Base-by-base conservation (phyloP, 192 early-diverging fungal genomes). In the Entomortierella beljakovae region DNA sequence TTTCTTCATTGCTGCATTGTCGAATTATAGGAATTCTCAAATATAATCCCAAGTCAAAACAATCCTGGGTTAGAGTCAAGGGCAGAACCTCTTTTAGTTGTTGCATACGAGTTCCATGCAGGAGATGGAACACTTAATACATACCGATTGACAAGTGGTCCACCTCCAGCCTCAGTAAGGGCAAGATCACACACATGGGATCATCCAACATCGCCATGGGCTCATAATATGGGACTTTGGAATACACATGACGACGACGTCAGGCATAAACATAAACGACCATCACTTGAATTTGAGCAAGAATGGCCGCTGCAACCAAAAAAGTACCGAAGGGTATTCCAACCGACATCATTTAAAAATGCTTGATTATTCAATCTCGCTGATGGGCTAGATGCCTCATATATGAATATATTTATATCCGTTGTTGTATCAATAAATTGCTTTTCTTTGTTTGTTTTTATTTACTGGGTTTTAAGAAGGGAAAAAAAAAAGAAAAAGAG, bases 171-270 rank as follows among this genome's bases (percentile, higher is more conserved):
- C 6, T 72, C 61, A 34, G 70, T 63, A 6, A 67, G 72, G 28
- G 63, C 64, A 0, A 59, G 72, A 49, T 65, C 72, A 26, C 66
- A 75, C 23, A 75, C 72, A 0, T 75, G 72, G 72, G 72, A 75
- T n/a, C 64, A 75, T 42, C 63, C 72, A 26, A 52, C 46, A 22
- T 3, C 54, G 11, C 32, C 26, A 6, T 63, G 61, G 68, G 52
- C 37, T 16, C 25, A 40, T 26, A 23, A 60, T 16, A 22, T 25
- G 46, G 8, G 34, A 49, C 43, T 43, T 7, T 61, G 60, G 60
- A 22, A 34, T 37, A n/a, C 35, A 25, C 32, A 29, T 6, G 9
- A 51, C 28, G 61, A 53, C 32, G 38, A 8, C 34, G n/a, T n/a
- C n/a, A 13, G 48, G 48, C 1, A 43, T 35, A 10, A 23, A 29